Conservation (phyloP, 1,284 basidiomycete genomes). For the Phenoliferia sp. region DNA sequence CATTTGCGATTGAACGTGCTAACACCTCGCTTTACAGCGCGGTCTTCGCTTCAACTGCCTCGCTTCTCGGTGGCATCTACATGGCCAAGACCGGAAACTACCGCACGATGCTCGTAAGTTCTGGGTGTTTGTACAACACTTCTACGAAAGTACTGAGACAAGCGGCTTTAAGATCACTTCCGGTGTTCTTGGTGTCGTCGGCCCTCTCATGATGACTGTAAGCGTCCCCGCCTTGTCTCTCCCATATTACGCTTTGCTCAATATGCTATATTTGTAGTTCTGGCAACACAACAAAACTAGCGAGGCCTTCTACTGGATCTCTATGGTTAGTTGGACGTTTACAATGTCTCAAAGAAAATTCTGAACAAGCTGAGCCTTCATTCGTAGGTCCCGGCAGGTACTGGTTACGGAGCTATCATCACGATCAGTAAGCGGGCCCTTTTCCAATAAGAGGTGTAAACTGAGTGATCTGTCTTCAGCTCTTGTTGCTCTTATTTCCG, state of each 20-base stretch:
- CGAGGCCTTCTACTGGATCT: constrained; percentile 38
- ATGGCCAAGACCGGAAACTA: constrained; percentile 44
- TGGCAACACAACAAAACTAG: constrained; percentile 39
- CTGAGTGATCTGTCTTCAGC: background rate
- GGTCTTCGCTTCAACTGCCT: constrained; percentile 42
- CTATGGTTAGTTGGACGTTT: no score
- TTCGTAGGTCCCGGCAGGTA: constrained; percentile 40
- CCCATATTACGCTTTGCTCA: background rate
- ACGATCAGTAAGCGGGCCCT: constrained; percentile 39
- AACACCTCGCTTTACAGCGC: constrained; percentile 21
- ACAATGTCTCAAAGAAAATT: no score
- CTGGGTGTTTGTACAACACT: background rate
- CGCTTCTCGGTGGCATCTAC: constrained; percentile 42
- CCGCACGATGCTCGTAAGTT: constrained; percentile 40
- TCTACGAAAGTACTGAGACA: background rate
- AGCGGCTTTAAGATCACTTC: constrained; percentile 7
- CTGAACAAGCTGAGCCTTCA: constrained; percentile 40
- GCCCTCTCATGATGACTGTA: constrained; percentile 41
- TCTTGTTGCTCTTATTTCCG: constrained; percentile 34
- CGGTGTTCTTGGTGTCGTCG: constrained; percentile 39
- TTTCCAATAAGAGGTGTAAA: background rate
- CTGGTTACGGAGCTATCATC: constrained; percentile 40
- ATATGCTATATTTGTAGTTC: constrained; percentile 24
- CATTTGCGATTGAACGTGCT: background rate
- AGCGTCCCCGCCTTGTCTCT: background rate